These are phyloP conservation scores for Phyllosticta ampelicida DNA, from an alignment of 2,329 filamentous ascomycete genomes.

Conservation along the genomic window DNA sequence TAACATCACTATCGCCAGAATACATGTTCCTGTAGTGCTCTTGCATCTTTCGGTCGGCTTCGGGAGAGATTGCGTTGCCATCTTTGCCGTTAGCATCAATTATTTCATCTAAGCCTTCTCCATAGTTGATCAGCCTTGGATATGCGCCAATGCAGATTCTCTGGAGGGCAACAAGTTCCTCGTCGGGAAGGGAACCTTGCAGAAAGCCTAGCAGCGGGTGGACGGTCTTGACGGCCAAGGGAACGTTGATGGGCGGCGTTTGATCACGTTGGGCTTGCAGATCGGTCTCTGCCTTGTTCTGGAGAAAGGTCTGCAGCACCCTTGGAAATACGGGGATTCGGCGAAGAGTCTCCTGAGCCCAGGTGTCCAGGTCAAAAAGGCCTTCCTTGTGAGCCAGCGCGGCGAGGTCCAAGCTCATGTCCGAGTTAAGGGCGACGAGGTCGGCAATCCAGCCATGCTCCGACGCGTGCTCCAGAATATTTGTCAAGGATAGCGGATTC, in stretches of 20 bases:
- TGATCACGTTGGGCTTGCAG: conserved; percentile 63
- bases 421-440: conserved; percentile 65
- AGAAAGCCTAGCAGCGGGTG: conserved; percentile 69
- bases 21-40: conserved; percentile 99
- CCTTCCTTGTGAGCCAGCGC: conserved; percentile 74
- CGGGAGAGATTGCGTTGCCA: conserved; percentile 68
- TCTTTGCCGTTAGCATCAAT: conserved; percentile 75
- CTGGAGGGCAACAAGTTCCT: conserved; percentile 71
- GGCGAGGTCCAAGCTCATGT: conserved; percentile 78
- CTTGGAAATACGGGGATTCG: conserved; percentile 59
- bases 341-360: conserved; percentile 59
- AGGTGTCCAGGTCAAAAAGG: conserved; percentile 68
- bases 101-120: conserved; percentile 81
- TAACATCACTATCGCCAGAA: conserved; percentile 74
- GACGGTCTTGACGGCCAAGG: conserved; percentile 76
- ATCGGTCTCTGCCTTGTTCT: conserved; percentile 76
- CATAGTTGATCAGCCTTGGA: conserved; percentile 91
- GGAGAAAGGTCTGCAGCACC: conserved; percentile 67
- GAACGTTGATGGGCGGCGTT: conserved; percentile 55
- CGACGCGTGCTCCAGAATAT: conserved; percentile 69
- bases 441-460: conserved; percentile 78
- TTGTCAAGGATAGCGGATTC: conserved; percentile 54
- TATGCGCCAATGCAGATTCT: conserved; percentile 85
- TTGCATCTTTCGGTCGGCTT: conserved; percentile 86
- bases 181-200: conserved; percentile 46